Conservation (phyloP, 148 eudicot genomes). For the Persicaria maculosa region DNA sequence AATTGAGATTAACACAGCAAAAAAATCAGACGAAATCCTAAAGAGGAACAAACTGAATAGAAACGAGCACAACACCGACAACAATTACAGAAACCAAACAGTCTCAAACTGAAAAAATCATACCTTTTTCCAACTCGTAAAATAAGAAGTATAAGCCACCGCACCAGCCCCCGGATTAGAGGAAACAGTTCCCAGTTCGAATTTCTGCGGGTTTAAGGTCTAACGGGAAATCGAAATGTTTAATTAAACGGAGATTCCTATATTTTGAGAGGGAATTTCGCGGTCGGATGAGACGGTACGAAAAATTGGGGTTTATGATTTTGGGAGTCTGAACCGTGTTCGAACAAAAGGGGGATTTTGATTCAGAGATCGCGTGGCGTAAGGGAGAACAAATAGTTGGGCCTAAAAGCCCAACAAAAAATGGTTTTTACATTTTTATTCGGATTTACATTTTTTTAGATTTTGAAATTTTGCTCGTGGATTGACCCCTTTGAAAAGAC, state of each 20-base stretch:
- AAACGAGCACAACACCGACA: neutral
- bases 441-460: no score
- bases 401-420: neutral
- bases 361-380: neutral
- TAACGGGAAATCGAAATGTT: neutral
- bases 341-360: neutral
- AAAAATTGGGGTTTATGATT: neutral
- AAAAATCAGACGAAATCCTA: neutral
- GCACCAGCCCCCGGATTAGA: neutral
- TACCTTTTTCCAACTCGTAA: neutral
- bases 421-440: neutral
- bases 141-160: neutral
- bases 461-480: no score
- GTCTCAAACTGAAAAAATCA: neutral
- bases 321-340: neutral
- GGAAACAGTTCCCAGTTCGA: neutral
- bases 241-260: neutral
- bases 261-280: constrained; percentile 11
- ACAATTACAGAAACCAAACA: neutral
- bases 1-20: neutral
- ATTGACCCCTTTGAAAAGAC: no score
- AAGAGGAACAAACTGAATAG: neutral
- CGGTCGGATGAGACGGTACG: constrained; percentile 2
- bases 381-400: neutral
- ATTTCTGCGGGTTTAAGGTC: neutral